phyloP scores from a whole-genome alignment of 306 rosid species.

The Boehmeria nivea region DNA sequence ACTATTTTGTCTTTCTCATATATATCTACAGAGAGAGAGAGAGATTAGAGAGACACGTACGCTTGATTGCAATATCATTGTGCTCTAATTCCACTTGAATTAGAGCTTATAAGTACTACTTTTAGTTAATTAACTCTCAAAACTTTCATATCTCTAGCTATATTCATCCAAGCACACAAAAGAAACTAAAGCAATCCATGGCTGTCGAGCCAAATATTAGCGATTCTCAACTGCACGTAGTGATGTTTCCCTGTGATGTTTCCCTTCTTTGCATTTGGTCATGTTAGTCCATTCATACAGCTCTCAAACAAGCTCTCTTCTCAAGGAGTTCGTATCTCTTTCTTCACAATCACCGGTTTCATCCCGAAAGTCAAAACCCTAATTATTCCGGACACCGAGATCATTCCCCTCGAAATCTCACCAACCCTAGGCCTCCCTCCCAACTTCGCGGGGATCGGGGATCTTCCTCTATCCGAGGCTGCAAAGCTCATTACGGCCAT shows the following conservation, averaged over 20 bases:
- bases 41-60: too few species aligned
- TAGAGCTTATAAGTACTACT: too few species aligned
- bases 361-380: conserved; percentile 27
- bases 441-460: conserved; percentile 25
- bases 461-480: conserved; percentile 17
- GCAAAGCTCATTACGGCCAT: conserved; percentile 26
- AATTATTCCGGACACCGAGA: conserved; percentile 18
- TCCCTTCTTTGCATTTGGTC: conserved; percentile 53
- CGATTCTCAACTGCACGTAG: conserved; percentile 25
- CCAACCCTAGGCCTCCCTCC: conserved; percentile 5
- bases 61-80: too few species aligned
- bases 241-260: conserved; percentile 50
- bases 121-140: too few species aligned
- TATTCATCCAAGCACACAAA: background rate
- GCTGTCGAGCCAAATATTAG: too few species aligned
- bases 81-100: too few species aligned
- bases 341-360: conserved; percentile 36
- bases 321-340: conserved; percentile 34
- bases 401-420: conserved; percentile 31
- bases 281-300: conserved; percentile 45
- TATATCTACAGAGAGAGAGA: too few species aligned
- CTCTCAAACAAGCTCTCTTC: conserved; percentile 46
- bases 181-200: too few species aligned
- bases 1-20: too few species aligned
- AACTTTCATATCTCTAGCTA: too few species aligned